Evolutionary conservation across 2,329 filamentous ascomycete genomes (phyloP).

Genomic region (Chaetomiaceae sp.): DNA sequence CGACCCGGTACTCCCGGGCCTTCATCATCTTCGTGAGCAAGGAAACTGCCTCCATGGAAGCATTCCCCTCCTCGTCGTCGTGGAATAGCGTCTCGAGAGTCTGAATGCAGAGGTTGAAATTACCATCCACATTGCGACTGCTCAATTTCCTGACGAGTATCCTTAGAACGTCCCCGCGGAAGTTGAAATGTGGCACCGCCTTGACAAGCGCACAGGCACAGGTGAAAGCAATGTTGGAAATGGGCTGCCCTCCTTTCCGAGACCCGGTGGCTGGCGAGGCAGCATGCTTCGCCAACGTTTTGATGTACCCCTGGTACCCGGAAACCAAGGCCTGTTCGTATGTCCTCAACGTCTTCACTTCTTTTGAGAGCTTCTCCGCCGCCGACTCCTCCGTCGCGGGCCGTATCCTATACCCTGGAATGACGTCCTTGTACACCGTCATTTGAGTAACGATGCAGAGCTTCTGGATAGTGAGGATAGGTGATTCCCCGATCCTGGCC

Average conservation of each 20-base stretch:
- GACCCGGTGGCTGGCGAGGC: constrained; percentile 42
- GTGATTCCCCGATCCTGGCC: constrained; percentile 65
- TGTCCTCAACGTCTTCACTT: constrained; percentile 72
- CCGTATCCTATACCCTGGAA: constrained; percentile 92
- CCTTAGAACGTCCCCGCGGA: constrained; percentile 78
- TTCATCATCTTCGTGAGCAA: constrained; percentile 95
- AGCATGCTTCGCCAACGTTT: constrained; percentile 64
- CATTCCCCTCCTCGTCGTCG: constrained; percentile 84
- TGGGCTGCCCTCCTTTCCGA: constrained; percentile 38
- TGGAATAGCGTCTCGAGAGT: constrained; percentile 77
- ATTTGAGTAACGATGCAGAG: constrained; percentile 81
- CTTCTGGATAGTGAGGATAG: constrained; percentile 72
- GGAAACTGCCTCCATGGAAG: constrained; percentile 79
- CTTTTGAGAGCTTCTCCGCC: constrained; percentile 81
- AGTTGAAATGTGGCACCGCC: constrained; percentile 94
- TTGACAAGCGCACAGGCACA: constrained; percentile 79
- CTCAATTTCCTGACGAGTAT: constrained; percentile 83
- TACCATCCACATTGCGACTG: constrained; percentile 62
- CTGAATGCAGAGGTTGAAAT: constrained; percentile 72
- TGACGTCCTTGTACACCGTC: constrained; percentile 90
- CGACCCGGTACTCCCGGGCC: constrained; percentile 71
- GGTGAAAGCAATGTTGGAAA: constrained; percentile 73
- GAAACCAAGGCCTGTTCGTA: constrained; percentile 86
- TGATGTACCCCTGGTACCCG: constrained; percentile 81
- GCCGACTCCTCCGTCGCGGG: constrained; percentile 70